Conservation (phyloP, 148 eudicot genomes). For the Camellia sinensis region DNA sequence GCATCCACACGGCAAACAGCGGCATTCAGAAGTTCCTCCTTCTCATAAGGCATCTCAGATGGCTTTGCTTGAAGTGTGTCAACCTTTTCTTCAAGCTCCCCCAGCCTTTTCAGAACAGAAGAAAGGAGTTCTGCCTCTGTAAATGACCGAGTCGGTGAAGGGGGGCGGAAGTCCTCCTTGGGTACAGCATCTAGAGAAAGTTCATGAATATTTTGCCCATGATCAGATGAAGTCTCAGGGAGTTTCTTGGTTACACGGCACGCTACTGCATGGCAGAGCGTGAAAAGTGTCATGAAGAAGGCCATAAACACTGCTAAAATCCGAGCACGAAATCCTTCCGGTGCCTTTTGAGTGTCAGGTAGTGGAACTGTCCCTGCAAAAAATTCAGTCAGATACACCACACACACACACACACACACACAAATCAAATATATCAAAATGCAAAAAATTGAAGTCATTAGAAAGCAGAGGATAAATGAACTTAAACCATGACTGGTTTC, state of each 20-base stretch:
- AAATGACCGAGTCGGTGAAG: slow-evolving; percentile 60
- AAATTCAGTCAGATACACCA: too few relatives aligned
- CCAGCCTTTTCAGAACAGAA: slow-evolving; percentile 29
- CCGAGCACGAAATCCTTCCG: slow-evolving; percentile 50
- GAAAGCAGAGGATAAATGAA: background rate
- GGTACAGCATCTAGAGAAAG: slow-evolving; percentile 33
- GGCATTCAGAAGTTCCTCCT: slow-evolving; percentile 67
- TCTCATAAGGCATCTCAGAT: slow-evolving; percentile 67
- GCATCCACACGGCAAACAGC: slow-evolving; percentile 73
- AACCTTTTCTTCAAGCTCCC: slow-evolving; percentile 66
- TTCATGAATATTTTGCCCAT: slow-evolving; percentile 30
- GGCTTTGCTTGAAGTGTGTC: slow-evolving; percentile 64
- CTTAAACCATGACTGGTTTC: background rate
- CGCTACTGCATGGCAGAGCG: slow-evolving; percentile 44
- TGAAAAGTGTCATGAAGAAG: slow-evolving; percentile 51
- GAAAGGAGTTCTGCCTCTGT: slow-evolving; percentile 53
- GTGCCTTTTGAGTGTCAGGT: slow-evolving; percentile 38
- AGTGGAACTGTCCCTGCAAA: slow-evolving; percentile 41
- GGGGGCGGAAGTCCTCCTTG: slow-evolving; percentile 59
- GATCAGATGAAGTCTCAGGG: slow-evolving; percentile 33
- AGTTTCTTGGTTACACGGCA: slow-evolving; percentile 48
- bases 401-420: too few relatives aligned
- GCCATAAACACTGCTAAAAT: slow-evolving; percentile 51
- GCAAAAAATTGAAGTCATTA: background rate
- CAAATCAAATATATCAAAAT: background rate